Percentiles rank a stretch among this genome's conserved stretches.
Evolutionary conservation across 257 asterid species (phyloP).

Genomic region (Gynochthodes officinalis): DNA sequence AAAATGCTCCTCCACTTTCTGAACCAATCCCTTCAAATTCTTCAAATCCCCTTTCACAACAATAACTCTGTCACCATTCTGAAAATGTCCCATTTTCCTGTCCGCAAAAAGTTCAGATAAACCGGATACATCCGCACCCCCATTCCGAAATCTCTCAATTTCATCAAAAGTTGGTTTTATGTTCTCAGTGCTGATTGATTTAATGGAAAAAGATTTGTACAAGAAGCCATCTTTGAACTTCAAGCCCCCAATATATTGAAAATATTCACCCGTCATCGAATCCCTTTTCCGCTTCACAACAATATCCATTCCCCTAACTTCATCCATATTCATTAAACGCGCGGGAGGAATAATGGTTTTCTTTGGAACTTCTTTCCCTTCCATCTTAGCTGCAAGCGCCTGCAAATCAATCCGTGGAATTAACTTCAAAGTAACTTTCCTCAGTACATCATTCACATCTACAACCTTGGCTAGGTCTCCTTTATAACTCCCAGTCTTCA

Average conservation of each 20-base stretch:
- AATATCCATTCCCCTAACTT: constrained; percentile 84
- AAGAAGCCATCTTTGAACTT: constrained; percentile 94
- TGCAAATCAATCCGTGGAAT: constrained; percentile 93
- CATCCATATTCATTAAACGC: constrained; percentile 84
- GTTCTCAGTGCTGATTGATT: constrained; percentile 75
- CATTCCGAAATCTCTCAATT: constrained; percentile 86
- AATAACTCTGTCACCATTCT: constrained; percentile 94
- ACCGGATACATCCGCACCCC: constrained; percentile 80
- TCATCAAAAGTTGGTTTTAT: constrained; percentile 94
- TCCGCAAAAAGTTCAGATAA: constrained; percentile 77
- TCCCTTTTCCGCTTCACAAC: constrained; percentile 83
- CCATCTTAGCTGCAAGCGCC: constrained; percentile 84
- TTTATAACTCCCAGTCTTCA: constrained; percentile 86
- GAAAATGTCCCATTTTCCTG: constrained; percentile 90
- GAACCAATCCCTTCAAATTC: constrained; percentile 87
- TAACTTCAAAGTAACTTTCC: constrained; percentile 77
- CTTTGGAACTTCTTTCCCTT: constrained; percentile 92
- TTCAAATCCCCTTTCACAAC: constrained; percentile 86
- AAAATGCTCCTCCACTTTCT: constrained; percentile 92
- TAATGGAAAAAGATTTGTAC: constrained; percentile 77
- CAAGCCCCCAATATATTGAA: constrained; percentile 84
- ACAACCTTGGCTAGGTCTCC: constrained; percentile 98
- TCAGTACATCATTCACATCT: constrained; percentile 89
- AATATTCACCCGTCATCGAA: constrained; percentile 75
- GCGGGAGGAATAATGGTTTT: constrained; percentile 86